Evolutionary conservation across 2,329 filamentous ascomycete species (phyloP).

Genomic region (Aspergillus carbonarius): DNA sequence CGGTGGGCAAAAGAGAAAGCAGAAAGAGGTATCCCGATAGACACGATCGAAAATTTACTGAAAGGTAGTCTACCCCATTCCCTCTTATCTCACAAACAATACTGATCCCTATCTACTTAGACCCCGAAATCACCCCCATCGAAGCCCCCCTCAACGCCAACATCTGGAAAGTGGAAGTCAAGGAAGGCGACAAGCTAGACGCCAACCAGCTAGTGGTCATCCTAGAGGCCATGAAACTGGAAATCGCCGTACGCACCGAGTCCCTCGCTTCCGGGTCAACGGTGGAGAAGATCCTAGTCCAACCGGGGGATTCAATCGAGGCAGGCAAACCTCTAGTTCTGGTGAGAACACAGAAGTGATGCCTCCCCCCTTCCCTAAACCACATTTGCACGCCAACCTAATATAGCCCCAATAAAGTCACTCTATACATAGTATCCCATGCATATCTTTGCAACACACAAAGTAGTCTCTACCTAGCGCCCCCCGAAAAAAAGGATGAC

Average conservation of each 20-base stretch:
- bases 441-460: too few species aligned
- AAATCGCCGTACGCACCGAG: conserved; percentile 47
- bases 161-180: conserved; percentile 54
- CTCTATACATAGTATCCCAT: too few species aligned
- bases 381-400: neutral
- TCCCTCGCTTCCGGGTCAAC: conserved; percentile 25
- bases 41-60: conserved; percentile 51
- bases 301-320: conserved; percentile 41
- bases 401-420: too few species aligned
- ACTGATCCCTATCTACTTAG: conserved; percentile 13
- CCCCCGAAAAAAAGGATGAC: too few species aligned
- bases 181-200: conserved; percentile 44
- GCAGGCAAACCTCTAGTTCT: conserved; percentile 35
- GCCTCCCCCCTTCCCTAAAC: neutral
- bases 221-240: conserved; percentile 60
- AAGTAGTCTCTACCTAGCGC: too few species aligned
- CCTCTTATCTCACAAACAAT: neutral
- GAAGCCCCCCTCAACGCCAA: conserved; percentile 51
- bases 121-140: conserved; percentile 39
- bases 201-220: conserved; percentile 48
- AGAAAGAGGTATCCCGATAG: conserved; percentile 51
- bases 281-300: conserved; percentile 43
- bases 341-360: conserved; percentile 12
- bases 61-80: conserved; percentile 36
- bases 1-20: conserved; percentile 44